A percentile compares a stretch with the other conserved stretches of the same genome.
Conservation (phyloP, 2,329 filamentous ascomycete genomes). For the Hymenoscyphus fructigenus region DNA sequence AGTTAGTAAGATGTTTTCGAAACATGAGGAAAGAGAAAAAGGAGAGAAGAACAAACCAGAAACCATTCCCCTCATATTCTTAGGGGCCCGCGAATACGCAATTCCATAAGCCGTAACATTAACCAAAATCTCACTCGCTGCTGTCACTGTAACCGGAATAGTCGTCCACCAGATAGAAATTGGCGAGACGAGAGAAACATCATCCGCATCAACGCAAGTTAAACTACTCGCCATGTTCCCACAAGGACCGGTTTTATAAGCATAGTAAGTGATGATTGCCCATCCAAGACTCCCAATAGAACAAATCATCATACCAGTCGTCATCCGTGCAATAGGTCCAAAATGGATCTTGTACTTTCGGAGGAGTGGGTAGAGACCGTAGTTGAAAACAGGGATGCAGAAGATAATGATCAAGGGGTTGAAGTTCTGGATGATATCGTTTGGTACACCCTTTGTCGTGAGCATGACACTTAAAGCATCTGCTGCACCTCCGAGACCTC, state of each 20-base stretch:
- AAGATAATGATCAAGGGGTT: slow-evolving; percentile 74
- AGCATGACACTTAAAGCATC: slow-evolving; percentile 58
- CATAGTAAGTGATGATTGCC: slow-evolving; percentile 58
- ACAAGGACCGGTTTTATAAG: slow-evolving; percentile 63
- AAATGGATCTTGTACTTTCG: slow-evolving; percentile 63
- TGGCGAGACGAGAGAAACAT: slow-evolving; percentile 24
- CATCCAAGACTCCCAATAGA: slow-evolving; percentile 58
- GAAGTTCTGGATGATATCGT: slow-evolving; percentile 75
- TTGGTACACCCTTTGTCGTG: slow-evolving; percentile 68
- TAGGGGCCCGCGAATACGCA: slow-evolving; percentile 50
- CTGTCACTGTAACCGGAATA: slow-evolving; percentile 49
- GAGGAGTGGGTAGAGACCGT: slow-evolving; percentile 65
- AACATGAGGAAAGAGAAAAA: too few relatives aligned
- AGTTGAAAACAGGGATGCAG: slow-evolving; percentile 70
- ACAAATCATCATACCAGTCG: slow-evolving; percentile 65
- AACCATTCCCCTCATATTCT: slow-evolving; percentile 52
- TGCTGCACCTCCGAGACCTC: slow-evolving; percentile 49
- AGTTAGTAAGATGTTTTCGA: not conserved
- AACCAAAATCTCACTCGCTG: slow-evolving; percentile 53
- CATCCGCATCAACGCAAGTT: slow-evolving; percentile 28
- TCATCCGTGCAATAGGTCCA: slow-evolving; percentile 73
- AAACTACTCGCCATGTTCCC: slow-evolving; percentile 41
- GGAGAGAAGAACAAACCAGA: slow-evolving; percentile 27
- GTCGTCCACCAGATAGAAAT: slow-evolving; percentile 59
- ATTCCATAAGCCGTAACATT: slow-evolving; percentile 53